These are phyloP conservation scores for Lipomyces japonicus DNA, from an alignment of 805 yeast genomes.

Conservation along the genomic window DNA sequence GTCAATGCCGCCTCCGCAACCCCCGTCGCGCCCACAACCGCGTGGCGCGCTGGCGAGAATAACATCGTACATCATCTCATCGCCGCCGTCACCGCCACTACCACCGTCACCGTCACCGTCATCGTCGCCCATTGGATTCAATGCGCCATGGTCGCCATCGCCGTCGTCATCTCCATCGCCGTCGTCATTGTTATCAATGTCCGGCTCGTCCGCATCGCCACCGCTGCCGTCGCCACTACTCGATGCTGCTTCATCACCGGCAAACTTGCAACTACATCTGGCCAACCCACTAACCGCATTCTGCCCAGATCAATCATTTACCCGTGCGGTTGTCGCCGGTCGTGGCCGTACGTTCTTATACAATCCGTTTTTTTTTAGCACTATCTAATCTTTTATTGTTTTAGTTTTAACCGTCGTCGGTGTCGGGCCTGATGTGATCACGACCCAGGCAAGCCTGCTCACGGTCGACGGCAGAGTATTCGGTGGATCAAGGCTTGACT, in stretches of 20 bases:
- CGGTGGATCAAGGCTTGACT: constrained; percentile 31
- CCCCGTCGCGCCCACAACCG: background rate
- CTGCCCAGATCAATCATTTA: constrained; percentile 10
- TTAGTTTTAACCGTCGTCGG: constrained; percentile 16
- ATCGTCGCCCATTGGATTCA: background rate
- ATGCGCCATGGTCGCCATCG: background rate
- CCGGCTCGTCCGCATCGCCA: background rate
- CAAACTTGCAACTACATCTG: constrained; percentile 3
- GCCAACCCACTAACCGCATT: constrained; percentile 20
- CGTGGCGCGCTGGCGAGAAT: background rate
- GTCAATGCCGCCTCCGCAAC: constrained; percentile 2
- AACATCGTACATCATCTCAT: background rate
- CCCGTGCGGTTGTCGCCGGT: constrained; percentile 23
- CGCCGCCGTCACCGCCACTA: background rate
- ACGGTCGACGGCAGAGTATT: too few relatives aligned
- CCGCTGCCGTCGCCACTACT: background rate
- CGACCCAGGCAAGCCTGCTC: constrained; percentile 7
- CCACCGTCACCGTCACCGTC: background rate
- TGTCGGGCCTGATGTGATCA: constrained; percentile 9
- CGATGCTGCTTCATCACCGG: background rate
- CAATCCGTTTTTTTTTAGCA: background rate
- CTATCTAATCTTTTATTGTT: background rate
- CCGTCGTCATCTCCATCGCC: constrained; percentile 1
- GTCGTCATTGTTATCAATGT: background rate
- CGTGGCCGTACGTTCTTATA: constrained; percentile 15